Evolutionary conservation across 2,329 filamentous ascomycete species (phyloP), one percentile per base, ranked within the genome.

Genomic region (Nannizziopsis barbatae): DNA sequence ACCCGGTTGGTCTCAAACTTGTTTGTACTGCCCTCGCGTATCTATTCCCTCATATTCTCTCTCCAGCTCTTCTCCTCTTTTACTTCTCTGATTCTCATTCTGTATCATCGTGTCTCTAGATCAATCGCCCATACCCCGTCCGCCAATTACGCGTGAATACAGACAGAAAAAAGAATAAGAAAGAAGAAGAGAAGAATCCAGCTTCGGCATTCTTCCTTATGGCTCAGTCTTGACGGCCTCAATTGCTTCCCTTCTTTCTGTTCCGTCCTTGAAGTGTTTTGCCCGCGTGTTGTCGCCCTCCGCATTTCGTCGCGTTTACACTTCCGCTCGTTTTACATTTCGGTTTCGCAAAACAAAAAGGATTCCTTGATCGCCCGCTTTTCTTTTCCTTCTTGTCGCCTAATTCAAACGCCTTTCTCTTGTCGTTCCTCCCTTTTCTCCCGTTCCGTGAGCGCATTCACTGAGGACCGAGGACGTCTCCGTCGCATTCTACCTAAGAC

Each of bases 281-380:
- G 22, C 36, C 31, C 35, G 42, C 42, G 42, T 42, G 42, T 12
- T 20, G 30, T n/a, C n/a, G n/a, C n/a, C 37, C 32, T 11, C 30
- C 17, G 14, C n/a, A 5, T 6, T 20, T 20, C 35, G 18, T 40
- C 30, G 37, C 47, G 18, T 45, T 36, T 35, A 45, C 51, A 40
- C 47, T 50, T 47, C 36, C 51, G 51, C 45, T 50, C 51, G 44
- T 50, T n/a, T 50, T 50, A 40, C 44, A 8, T 20, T 22, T 17
- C 42, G 17, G 35, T 37, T 3, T 17, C 35, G 35, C 14, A n/a
- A 37, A 45, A 15, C 27, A 33, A 30, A 10, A 8, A 10, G 12
- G n/a, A 14, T 22, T 30, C 18, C 18, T 12, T 35, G 14, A 20
- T 35, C 30, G 11, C 15, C 30, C 6, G 30, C 14, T 2, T 37